Percentiles rank a stretch among this genome's conserved stretches.
Evolutionary conservation across 140 eudicot genomes (phyloP).

Genomic region (Ambrosia hybrid): DNA sequence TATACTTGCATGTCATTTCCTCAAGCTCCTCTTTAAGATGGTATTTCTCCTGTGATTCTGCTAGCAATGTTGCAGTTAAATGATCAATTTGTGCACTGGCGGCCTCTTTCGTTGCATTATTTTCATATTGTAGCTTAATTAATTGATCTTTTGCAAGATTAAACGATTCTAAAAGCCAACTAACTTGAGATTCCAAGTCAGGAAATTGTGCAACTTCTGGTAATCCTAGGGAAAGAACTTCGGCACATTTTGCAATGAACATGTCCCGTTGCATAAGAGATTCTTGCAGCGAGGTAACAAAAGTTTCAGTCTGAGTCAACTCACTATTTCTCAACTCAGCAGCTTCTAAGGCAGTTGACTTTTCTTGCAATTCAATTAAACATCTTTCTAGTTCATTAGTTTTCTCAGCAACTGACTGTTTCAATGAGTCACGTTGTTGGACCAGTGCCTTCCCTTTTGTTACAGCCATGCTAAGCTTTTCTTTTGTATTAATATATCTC

Average conservation of each 20-base stretch:
- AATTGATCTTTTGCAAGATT: conserved; percentile 42
- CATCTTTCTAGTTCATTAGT: conserved; percentile 67
- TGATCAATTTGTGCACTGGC: conserved; percentile 58
- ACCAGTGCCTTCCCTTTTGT: conserved; percentile 96
- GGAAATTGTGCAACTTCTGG: conserved; percentile 55
- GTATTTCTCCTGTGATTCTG: conserved; percentile 57
- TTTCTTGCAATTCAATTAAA: conserved; percentile 58
- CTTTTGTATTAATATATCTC: conserved; percentile 72
- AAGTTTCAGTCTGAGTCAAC: conserved; percentile 41
- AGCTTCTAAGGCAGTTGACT: conserved; percentile 64
- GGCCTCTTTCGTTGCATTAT: conserved; percentile 45
- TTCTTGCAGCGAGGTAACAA: conserved; percentile 64
- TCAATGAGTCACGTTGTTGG: conserved; percentile 87
- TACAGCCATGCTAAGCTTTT: conserved; percentile 94
- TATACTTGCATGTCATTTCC: conserved; percentile 46
- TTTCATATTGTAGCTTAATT: conserved; percentile 50
- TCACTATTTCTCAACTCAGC: conserved; percentile 58
- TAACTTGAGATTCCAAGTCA: conserved; percentile 53
- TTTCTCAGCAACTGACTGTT: conserved; percentile 71
- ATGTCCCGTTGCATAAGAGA: conserved; percentile 57
- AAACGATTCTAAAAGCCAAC: conserved; percentile 66
- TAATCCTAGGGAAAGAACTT: conserved; percentile 50
- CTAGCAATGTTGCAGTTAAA: conserved; percentile 47
- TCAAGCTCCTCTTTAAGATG: conserved; percentile 50
- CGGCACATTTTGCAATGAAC: conserved; percentile 58